phyloP scores from a whole-genome alignment of 805 yeast species.

The Yamadazyma akitaensis region DNA sequence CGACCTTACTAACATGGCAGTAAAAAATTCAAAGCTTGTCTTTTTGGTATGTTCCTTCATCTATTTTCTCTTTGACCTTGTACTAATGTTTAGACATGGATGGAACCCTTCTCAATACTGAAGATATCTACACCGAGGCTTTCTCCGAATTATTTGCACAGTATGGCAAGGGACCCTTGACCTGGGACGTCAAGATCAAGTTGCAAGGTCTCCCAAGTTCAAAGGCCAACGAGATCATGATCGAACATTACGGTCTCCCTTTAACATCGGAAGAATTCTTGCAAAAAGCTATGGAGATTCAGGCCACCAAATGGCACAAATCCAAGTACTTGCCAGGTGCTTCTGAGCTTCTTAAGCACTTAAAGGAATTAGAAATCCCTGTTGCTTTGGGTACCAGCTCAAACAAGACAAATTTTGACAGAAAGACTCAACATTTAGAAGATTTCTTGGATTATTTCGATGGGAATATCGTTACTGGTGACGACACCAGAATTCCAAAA shows the following conservation, averaged over 20 bases:
- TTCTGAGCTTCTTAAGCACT: slow-evolving; percentile 54
- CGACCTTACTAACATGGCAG: background rate
- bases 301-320: slow-evolving; percentile 57
- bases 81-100: slow-evolving; percentile 71
- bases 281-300: slow-evolving; percentile 50
- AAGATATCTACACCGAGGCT: slow-evolving; percentile 83
- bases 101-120: slow-evolving; percentile 89
- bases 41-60: slow-evolving; percentile 51
- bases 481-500: slow-evolving; percentile 73
- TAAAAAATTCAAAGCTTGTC: slow-evolving; percentile 57
- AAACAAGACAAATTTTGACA: slow-evolving; percentile 51
- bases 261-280: slow-evolving; percentile 62
- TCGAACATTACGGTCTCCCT: slow-evolving; percentile 67
- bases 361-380: slow-evolving; percentile 58
- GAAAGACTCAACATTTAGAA: slow-evolving; percentile 69
- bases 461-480: slow-evolving; percentile 77
- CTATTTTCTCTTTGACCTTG: background rate
- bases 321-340: slow-evolving; percentile 84
- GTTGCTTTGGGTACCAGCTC: slow-evolving; percentile 92
- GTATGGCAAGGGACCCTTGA: slow-evolving; percentile 73
- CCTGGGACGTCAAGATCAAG: slow-evolving; percentile 87
- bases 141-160: slow-evolving; percentile 61
- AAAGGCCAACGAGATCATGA: slow-evolving; percentile 60
- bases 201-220: slow-evolving; percentile 92
- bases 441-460: slow-evolving; percentile 64